Conservation (phyloP, 2,329 filamentous ascomycete species). For the Trichoderma arundinaceum region DNA sequence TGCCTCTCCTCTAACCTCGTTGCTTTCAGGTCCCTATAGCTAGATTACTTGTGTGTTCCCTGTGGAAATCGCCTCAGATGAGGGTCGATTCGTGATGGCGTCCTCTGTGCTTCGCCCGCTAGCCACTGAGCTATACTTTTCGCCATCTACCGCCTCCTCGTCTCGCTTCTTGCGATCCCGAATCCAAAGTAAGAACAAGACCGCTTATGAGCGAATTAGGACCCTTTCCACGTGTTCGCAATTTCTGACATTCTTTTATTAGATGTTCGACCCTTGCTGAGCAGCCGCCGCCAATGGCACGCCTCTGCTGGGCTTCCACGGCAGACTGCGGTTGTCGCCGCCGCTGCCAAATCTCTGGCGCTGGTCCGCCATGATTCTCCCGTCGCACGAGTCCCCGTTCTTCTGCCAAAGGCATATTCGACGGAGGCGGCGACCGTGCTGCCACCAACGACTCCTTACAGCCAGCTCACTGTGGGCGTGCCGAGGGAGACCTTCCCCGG, state of each 20-base stretch:
- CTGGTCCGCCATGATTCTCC: conserved; percentile 50
- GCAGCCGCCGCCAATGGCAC: conserved; percentile 48
- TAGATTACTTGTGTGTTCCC: conserved; percentile 6
- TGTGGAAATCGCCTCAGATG: conserved; percentile 39
- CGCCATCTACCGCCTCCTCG: conserved; percentile 36
- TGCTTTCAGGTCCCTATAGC: background rate
- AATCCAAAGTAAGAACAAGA: conserved; percentile 36
- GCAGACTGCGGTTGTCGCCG: conserved; percentile 40
- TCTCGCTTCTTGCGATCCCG: conserved; percentile 39
- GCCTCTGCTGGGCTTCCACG: conserved; percentile 42
- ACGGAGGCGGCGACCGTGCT: conserved; percentile 42
- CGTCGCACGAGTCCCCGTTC: conserved; percentile 36
- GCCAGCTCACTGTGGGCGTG: conserved; percentile 75
- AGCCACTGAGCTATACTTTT: conserved; percentile 42
- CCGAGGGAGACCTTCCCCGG: conserved; percentile 78
- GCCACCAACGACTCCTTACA: conserved; percentile 65
- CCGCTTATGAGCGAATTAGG: background rate
- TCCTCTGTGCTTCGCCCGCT: conserved; percentile 45
- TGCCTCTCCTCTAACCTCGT: background rate
- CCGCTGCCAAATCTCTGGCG: conserved; percentile 44
- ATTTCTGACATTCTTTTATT: background rate
- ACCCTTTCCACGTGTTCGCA: background rate
- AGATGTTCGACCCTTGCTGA: conserved; percentile 36
- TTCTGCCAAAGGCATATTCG: conserved; percentile 45
- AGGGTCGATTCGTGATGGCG: conserved; percentile 43